Evolutionary conservation across 2,329 filamentous ascomycete genomes (phyloP).

Genomic region (Stemphylium vesicarium): DNA sequence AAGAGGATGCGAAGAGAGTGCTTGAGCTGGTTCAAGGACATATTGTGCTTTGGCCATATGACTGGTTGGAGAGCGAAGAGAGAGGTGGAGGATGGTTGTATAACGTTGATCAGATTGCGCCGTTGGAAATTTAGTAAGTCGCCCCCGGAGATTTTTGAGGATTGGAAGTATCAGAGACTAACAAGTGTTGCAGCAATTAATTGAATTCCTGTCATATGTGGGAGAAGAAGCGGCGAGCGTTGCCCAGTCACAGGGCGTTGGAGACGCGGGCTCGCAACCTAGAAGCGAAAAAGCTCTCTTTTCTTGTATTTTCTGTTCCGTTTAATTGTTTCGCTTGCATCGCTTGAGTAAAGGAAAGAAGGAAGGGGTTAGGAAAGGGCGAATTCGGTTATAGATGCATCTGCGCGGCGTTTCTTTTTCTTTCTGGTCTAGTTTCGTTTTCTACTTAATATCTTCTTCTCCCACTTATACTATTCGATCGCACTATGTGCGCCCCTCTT

Average conservation of each 20-base stretch:
- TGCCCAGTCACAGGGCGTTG: too few species aligned
- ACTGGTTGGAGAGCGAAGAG: constrained; percentile 87
- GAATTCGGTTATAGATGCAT: not conserved
- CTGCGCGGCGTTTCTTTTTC: not conserved
- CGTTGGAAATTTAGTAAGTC: constrained; percentile 82
- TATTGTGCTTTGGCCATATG: constrained; percentile 90
- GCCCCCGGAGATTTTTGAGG: too few species aligned
- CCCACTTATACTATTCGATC: too few species aligned
- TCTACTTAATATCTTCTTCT: not conserved
- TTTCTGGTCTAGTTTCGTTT: not conserved
- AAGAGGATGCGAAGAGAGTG: constrained; percentile 79
- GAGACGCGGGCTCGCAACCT: too few species aligned
- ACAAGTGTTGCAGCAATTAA: not conserved
- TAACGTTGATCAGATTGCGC: constrained; percentile 93
- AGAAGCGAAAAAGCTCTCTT: too few species aligned
- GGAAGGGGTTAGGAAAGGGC: not conserved
- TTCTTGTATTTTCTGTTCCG: not conserved
- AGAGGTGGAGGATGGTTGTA: constrained; percentile 95
- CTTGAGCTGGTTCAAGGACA: constrained; percentile 84
- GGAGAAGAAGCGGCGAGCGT: too few species aligned
- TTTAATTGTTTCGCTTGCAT: not conserved
- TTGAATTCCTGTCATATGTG: too few species aligned
- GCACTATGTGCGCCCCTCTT: too few species aligned
- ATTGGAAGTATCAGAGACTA: not conserved
- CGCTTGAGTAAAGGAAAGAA: not conserved